Evolutionary conservation across 768 basidiomycete species (phyloP), one percentile per base, ranked within the genome.

Genomic region (Tylopilus vinaceipallidus): DNA sequence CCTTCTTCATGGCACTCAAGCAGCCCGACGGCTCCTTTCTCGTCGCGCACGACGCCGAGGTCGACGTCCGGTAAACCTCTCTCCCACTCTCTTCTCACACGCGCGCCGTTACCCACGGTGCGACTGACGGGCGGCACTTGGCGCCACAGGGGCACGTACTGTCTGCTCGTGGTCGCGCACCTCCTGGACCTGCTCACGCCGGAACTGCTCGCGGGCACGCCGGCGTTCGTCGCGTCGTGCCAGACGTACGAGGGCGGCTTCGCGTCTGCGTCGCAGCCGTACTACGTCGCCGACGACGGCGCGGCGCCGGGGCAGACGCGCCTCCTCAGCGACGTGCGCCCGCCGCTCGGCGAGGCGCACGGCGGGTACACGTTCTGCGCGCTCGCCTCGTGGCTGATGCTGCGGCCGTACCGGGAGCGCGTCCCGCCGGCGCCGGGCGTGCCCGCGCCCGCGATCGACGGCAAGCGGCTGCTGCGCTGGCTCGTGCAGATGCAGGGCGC

Each of bases 191-290:
- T 99, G 16, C 70, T 98, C 39, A 98, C 95, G 0, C 92, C 94
- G 0, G 92, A 90, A 49, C 84, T 99, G 34, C 76, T 94, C 4
- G 70, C 74, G 23, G 84, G 86, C 6, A 88, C 86, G 0, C 79
- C 88, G 1, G 79, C 74, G 7, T 98, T 94, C 72, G 74, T 99
- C 45, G 83, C 84, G 0, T 86, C 86, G 4, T 97, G 92, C 64
- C 97, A 98, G 66, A 98, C 95, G 0, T 98, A 95, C 71, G 97
- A 99, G 69, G 97, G 97, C 29, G 95, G 97, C 0, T 95, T 99
- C 63, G 79, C 91, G 1, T 86, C 83, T 2, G 74, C 90, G 0
- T 88, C 90, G 0, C 82, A 88, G 45, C 83, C 90, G 0, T 86
- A 83, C 51, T 80, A 80, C 54, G 58, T 70, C 14, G 56, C 70